A percentile compares a stretch with the other conserved stretches of the same genome.
Conservation (phyloP, 352 stramenopile species). For the Globisporangium sylvaticum region DNA sequence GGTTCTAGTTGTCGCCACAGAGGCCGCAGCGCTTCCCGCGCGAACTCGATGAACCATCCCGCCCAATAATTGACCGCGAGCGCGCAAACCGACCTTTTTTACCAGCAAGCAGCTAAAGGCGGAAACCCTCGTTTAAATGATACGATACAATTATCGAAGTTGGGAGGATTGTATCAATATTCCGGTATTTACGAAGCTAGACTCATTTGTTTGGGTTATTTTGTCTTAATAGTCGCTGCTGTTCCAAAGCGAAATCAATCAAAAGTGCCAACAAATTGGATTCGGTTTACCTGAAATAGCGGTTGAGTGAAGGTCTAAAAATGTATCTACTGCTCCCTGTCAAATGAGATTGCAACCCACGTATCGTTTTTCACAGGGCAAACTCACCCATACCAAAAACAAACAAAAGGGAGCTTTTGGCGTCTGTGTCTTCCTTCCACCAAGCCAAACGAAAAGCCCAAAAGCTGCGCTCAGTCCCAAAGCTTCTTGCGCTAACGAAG, state of each 20-base stretch:
- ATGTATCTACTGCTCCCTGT: conserved; percentile 1
- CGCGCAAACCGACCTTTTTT: not conserved
- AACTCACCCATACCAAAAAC: not conserved
- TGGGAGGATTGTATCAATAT: not conserved
- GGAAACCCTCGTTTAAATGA: not conserved
- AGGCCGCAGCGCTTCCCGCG: not conserved
- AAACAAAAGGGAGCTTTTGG: too few species aligned
- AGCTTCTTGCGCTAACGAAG: not conserved
- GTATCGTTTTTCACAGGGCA: not conserved
- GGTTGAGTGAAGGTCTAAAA: conserved; percentile 8
- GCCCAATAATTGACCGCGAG: not conserved
- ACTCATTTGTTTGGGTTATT: not conserved
- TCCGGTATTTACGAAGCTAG: not conserved
- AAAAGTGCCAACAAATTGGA: too few species aligned
- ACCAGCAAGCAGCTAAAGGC: not conserved
- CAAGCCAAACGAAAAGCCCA: not conserved
- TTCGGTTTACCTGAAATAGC: not conserved
- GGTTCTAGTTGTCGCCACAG: not conserved
- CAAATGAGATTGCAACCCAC: not conserved
- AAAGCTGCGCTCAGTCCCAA: not conserved
- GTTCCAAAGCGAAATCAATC: too few species aligned
- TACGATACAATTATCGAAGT: not conserved
- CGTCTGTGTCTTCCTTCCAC: not conserved
- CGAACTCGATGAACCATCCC: not conserved
- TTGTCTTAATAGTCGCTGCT: too few species aligned